Percentiles rank a stretch among this genome's conserved stretches.
phyloP scores from a whole-genome alignment of 345 rosid species.

The Populus alba region DNA sequence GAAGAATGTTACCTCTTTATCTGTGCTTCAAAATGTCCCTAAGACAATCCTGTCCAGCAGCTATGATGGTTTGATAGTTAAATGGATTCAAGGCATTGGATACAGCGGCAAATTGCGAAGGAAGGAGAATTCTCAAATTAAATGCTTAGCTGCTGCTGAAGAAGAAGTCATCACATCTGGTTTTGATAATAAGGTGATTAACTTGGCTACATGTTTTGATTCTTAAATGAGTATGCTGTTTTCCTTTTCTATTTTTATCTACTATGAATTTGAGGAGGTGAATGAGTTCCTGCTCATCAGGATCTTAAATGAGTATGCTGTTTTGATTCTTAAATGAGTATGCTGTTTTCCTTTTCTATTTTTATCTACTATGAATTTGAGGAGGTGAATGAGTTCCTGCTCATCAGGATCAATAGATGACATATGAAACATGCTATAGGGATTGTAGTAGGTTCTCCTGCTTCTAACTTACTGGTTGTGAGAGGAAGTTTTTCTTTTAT shows the following conservation, averaged over 20 bases:
- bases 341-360: not conserved
- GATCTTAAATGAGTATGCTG: not conserved
- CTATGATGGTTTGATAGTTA: slow-evolving; percentile 85
- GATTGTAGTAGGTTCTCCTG: not conserved
- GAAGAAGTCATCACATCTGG: slow-evolving; percentile 87
- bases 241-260: not conserved
- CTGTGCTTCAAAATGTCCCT: slow-evolving; percentile 59
- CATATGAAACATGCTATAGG: not conserved
- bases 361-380: not conserved
- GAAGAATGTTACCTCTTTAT: slow-evolving; percentile 76
- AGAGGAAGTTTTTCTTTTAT: not conserved
- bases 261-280: not conserved
- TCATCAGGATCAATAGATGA: not conserved
- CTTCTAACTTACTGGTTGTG: not conserved
- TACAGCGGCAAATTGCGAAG: slow-evolving; percentile 69
- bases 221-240: not conserved
- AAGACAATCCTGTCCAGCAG: slow-evolving; percentile 69
- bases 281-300: not conserved
- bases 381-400: not conserved
- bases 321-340: not conserved
- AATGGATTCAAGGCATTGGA: slow-evolving; percentile 91
- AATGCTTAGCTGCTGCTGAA: slow-evolving; percentile 76
- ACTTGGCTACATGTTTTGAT: not conserved
- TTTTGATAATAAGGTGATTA: slow-evolving; percentile 80
- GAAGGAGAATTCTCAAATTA: slow-evolving; percentile 74